Base-by-base conservation (phyloP, 1,284 basidiomycete genomes). In the Ustilago xerochloae region DNA sequence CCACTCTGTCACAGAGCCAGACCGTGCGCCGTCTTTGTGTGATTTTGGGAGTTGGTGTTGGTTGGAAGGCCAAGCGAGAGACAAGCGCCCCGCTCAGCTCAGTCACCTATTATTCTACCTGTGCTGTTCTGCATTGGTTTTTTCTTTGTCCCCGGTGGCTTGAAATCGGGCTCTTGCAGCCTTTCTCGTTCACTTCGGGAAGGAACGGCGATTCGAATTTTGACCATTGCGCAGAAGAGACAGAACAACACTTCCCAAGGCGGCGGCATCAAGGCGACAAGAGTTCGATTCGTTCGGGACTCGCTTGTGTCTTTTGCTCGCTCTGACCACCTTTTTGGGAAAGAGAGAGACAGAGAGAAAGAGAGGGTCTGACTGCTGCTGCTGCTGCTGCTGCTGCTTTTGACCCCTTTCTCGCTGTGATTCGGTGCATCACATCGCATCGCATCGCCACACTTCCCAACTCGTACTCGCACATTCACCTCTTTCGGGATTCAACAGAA, bases 251-350 rank as follows among this genome's bases (percentile, higher is more conserved):
- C 43, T 24, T 30, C 36, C 36, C 41, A 57, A 38, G n/a, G n/a
- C n/a, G n/a, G n/a, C n/a, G n/a, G n/a, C n/a, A n/a, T n/a, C n/a
- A n/a, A n/a, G n/a, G n/a, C n/a, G n/a, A n/a, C n/a, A n/a, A n/a
- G n/a, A n/a, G n/a, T n/a, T n/a, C n/a, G n/a, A n/a, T n/a, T n/a
- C n/a, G 49, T 13, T 24, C 24, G 6, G 18, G 29, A 29, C 38
- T n/a, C 28, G 35, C 10, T n/a, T 43, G 5, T 30, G 38, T 1
- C 16, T 15, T 10, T n/a, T 16, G 52, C 41, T 43, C 52, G 60
- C 60, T 56, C 41, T 55, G 53, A 33, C 48, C 60, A 63, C 52
- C 60, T 32, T 53, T 51, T 43, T 47, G 36, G 35, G 36, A 30
- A 43, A 54, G 28, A 48, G 30, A 36, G 53, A 32, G 29, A 32